Evolutionary conservation across 2,329 filamentous ascomycete genomes (phyloP), one percentile per base, ranked within the genome.

Genomic region (Talaromyces sp.): DNA sequence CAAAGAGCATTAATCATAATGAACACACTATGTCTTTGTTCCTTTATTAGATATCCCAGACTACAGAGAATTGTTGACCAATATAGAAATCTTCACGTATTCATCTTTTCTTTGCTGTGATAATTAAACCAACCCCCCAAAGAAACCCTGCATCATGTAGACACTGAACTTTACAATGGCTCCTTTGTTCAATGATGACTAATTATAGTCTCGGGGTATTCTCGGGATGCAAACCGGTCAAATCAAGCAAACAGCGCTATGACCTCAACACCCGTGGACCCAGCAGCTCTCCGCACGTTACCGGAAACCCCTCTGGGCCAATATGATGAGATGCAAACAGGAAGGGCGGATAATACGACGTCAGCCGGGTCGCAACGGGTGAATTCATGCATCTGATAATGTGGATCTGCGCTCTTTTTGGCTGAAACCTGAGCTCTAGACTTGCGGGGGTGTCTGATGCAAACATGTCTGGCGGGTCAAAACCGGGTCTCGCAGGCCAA

Each of bases 401-500:
- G 33, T 24, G 33, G 47, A 47, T 49, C 27, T 47, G 29, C 32
- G 32, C 47, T 13, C 10, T 49, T 35, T 36, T 43, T 52, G 54
- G 54, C 42, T 42, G 40, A 30, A 24, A 19, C 1, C 11, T 22
- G 39, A 24, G 50, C 51, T 60, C 57, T 63, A 64, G 62, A 62
- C 56, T 62, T 60, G 60, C 54, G 60, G 60, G 58, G n/a, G 56
- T 51, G 54, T 32, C 13, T 49, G 29, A 30, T 63, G 57, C 58
- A 64, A 64, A 60, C 62, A 63, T 45, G 35, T 45, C 49, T 16
- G 22, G 42, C 49, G 29, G 33, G 43, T 46, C 49, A 55, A 62
- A 63, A 54, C 54, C 52, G 54, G 60, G 57, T 59, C 55, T 32
- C 40, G n/a, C 30, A 39, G 32, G 32, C 47, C 48, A 54, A 44